Evolutionary conservation across 192 early-diverging fungal genomes (phyloP).

Genomic region (Coemansia sp.): DNA sequence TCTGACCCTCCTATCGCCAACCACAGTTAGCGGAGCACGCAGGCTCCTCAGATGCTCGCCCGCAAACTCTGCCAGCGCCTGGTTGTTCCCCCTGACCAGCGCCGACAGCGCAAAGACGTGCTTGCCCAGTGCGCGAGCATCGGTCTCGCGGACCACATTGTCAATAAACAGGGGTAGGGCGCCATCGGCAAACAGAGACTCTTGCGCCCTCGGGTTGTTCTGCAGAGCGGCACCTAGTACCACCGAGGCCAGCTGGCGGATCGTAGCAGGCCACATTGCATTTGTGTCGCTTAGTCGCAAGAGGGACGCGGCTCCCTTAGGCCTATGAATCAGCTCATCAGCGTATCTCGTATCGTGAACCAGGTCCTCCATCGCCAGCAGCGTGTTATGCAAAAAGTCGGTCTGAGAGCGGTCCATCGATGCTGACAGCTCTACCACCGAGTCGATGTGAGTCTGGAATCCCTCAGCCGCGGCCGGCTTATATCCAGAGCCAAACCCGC

Average conservation of each 20-base stretch:
- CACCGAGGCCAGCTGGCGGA: constrained; percentile 51
- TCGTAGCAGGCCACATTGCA: constrained; percentile 10
- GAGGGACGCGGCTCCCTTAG: constrained; percentile 29
- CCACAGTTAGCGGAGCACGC: background rate
- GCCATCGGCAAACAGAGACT: constrained; percentile 5
- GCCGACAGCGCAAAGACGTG: constrained; percentile 48
- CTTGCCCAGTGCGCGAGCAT: constrained; percentile 18
- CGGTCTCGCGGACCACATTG: constrained; percentile 12
- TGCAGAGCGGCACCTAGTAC: constrained; percentile 59
- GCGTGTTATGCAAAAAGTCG: constrained; percentile 16
- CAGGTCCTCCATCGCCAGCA: constrained; percentile 58
- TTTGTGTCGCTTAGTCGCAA: constrained; percentile 37
- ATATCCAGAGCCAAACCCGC: background rate
- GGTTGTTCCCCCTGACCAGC: constrained; percentile 38
- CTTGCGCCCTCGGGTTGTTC: constrained; percentile 42
- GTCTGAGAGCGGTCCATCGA: background rate
- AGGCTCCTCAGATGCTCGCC: constrained; percentile 7
- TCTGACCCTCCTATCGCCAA: background rate
- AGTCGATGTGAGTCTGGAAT: constrained; percentile 33
- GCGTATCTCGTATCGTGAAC: constrained; percentile 61
- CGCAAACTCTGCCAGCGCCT: constrained; percentile 37
- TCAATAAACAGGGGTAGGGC: constrained; percentile 24
- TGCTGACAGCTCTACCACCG: constrained; percentile 7
- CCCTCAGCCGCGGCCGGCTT: constrained; percentile 5
- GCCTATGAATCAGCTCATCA: constrained; percentile 39